Evolutionary conservation across 768 basidiomycete genomes (phyloP), one percentile per base, ranked within the genome.

Genomic region (Infundibulicybe gibba): DNA sequence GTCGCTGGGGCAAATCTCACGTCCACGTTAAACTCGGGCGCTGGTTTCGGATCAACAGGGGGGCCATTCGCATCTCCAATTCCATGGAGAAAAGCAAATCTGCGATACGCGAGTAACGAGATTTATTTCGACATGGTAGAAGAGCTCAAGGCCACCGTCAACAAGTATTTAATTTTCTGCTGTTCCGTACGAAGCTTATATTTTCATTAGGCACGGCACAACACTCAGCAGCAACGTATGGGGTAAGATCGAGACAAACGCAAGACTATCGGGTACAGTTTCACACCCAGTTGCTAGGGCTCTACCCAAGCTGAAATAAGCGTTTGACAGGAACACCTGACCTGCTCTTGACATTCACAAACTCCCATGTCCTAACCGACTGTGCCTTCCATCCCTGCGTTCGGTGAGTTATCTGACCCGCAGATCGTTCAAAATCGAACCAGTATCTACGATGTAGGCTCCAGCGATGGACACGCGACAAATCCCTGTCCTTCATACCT

Each of bases 331-430:
- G 93, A 39, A 94, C 85, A 38, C 94, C 94, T n/a, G 94, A 97
- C 58, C 75, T 94, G 44, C 70, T 83, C 2, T 62, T 95, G 48
- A 81, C 77, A 12, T 89, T 95, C 61, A 74, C 79, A 6, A 92
- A 90, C 61, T 76, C 89, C 1, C 79, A 80, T 55, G 76, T 81
- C 25, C 68, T 94, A 56, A 72, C 71, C 2, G 90, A 94, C 55
- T 87, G 85, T 51, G 81, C 89, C 2, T 95, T 98, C 64, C 95
- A 98, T 62, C 83, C 94, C 25, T 97, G 93, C 61, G 84, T 98
- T 47, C 79, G 94, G 91, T 91, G 62, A 48, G 80, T 61, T 10
- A 33, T 2, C 17, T 45, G 14, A 40, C 39, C 42, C 37, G n/a
- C 16, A 25, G 5, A 31, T 32, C 32, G 40, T 16, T 42, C 31